phyloP scores from a whole-genome alignment of 257 asterid genomes.

The Solanum chmielewskii region DNA sequence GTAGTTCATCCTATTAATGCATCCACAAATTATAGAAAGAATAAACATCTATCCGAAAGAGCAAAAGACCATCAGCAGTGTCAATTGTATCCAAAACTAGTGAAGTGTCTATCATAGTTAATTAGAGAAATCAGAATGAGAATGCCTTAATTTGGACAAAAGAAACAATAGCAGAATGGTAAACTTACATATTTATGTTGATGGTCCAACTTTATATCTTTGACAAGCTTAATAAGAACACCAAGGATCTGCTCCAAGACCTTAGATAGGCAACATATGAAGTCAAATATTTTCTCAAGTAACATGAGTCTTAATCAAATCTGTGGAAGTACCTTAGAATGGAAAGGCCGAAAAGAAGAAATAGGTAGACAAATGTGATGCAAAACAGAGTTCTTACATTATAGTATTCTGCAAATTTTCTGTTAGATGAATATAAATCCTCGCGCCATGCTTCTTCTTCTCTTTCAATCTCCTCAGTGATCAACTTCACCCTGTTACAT shows the following conservation, averaged over 20 bases:
- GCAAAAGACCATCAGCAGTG: not conserved
- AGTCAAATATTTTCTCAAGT: conserved; percentile 1
- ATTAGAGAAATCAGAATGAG: not conserved
- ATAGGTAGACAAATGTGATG: not conserved
- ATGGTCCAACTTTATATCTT: conserved; percentile 87
- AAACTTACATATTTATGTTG: conserved; percentile 91
- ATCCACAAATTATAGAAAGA: not conserved
- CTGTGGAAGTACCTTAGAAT: not conserved
- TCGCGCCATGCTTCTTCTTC: conserved; percentile 92
- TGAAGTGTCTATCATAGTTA: not conserved
- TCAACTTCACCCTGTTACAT: conserved; percentile 72
- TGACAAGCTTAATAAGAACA: conserved; percentile 94
- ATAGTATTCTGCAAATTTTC: conserved; percentile 95
- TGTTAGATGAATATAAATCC: conserved; percentile 84
- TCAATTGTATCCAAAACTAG: not conserved
- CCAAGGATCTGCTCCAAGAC: conserved; percentile 98
- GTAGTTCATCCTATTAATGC: conserved; percentile 71
- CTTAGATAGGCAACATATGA: conserved; percentile 28
- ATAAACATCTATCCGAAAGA: not conserved
- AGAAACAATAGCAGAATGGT: not conserved
- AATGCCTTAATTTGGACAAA: not conserved
- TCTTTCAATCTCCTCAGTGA: conserved; percentile 92
- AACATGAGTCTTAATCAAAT: not conserved
- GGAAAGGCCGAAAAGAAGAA: not conserved
- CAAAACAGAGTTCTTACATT: conserved; percentile 30